These are phyloP conservation scores for Eleusine indica DNA, from an alignment of 176 grass and related monocot genomes.

Conservation along the genomic window DNA sequence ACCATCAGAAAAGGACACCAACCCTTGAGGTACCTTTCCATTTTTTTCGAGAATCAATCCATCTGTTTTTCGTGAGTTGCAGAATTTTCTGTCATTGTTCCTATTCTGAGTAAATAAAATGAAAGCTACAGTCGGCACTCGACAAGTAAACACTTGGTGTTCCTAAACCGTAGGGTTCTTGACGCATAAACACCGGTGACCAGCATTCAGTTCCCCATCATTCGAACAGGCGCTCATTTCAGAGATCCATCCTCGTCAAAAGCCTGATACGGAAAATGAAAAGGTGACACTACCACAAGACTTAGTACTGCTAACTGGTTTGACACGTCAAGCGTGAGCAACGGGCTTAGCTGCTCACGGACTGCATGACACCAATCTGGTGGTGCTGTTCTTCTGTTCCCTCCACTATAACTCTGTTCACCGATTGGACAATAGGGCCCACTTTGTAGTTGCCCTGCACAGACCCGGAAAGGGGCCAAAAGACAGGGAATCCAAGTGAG, in stretches of 20 bases:
- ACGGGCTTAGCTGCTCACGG: background rate
- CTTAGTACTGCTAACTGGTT: background rate
- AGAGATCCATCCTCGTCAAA: too few relatives aligned
- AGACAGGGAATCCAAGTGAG: background rate
- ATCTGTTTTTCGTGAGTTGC: too few relatives aligned
- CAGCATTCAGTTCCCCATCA: too few relatives aligned
- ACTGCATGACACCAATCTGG: background rate
- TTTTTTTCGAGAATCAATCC: background rate
- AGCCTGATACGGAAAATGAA: too few relatives aligned
- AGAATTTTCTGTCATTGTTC: too few relatives aligned
- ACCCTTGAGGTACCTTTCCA: slow-evolving; percentile 4
- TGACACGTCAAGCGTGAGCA: background rate
- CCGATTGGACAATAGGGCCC: background rate
- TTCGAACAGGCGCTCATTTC: too few relatives aligned
- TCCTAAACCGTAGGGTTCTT: too few relatives aligned
- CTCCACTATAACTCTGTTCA: background rate
- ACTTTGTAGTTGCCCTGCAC: background rate
- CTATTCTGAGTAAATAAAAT: too few relatives aligned
- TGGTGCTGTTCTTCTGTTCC: background rate
- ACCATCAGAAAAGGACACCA: slow-evolving; percentile 9
- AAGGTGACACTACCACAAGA: too few relatives aligned
- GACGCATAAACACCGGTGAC: too few relatives aligned
- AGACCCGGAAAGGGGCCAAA: background rate
- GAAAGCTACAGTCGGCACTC: too few relatives aligned
- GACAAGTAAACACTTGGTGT: too few relatives aligned